phyloP scores from a whole-genome alignment of 1,284 basidiomycete species.

The Boletus calvinii region DNA sequence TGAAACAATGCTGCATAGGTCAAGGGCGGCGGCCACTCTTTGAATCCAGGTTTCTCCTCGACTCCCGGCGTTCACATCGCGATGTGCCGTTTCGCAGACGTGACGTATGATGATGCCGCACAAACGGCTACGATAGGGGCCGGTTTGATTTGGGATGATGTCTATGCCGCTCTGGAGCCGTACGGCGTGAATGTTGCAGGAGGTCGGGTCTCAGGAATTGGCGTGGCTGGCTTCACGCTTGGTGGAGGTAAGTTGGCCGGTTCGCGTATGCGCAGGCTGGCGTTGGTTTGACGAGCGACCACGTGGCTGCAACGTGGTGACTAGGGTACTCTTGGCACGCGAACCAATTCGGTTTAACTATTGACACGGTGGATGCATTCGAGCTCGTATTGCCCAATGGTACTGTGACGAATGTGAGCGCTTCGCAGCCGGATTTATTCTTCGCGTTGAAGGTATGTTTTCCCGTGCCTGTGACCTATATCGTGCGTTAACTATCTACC shows the following conservation, averaged over 20 bases:
- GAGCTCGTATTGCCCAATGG: slow-evolving; percentile 54
- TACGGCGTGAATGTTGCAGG: slow-evolving; percentile 46
- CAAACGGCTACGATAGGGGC: slow-evolving; percentile 42
- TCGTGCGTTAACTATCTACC: slow-evolving; percentile 36
- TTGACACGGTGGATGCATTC: slow-evolving; percentile 49
- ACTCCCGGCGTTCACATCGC: slow-evolving; percentile 24
- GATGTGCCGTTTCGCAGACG: slow-evolving; percentile 28
- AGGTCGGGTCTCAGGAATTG: slow-evolving; percentile 46
- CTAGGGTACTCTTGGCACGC: slow-evolving; percentile 55
- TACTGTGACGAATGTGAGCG: slow-evolving; percentile 39
- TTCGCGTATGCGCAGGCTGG: not conserved
- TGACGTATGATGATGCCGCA: slow-evolving; percentile 27
- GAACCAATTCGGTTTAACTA: slow-evolving; percentile 50
- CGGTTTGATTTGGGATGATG: slow-evolving; percentile 40
- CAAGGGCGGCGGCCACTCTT: slow-evolving; percentile 49
- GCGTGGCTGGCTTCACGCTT: slow-evolving; percentile 43
- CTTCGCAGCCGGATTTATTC: slow-evolving; percentile 44
- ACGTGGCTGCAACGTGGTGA: slow-evolving; percentile 8
- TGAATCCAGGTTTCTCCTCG: slow-evolving; percentile 37
- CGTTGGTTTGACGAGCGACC: slow-evolving; percentile 2
- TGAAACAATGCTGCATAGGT: slow-evolving; percentile 37
- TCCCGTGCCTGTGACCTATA: slow-evolving; percentile 43
- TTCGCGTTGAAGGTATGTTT: slow-evolving; percentile 45
- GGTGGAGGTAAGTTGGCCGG: slow-evolving; percentile 24
- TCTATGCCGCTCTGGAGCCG: slow-evolving; percentile 44